Percentiles rank a stretch among this genome's conserved stretches.
phyloP scores from a whole-genome alignment of 2,329 filamentous ascomycete genomes.

The Pseudogymnoascus verrucosus region DNA sequence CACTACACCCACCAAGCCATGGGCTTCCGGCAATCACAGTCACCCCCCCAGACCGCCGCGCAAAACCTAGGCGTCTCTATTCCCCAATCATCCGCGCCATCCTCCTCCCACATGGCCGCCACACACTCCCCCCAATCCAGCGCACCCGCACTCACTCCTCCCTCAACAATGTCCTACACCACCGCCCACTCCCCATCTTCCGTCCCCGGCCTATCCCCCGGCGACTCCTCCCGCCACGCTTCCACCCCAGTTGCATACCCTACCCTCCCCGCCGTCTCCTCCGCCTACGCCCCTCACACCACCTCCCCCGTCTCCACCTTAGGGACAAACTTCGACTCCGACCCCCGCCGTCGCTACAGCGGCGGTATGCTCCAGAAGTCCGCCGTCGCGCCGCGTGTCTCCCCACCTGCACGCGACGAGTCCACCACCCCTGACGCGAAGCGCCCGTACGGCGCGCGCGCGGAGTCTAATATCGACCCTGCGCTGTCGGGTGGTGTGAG shows the following conservation, averaged over 20 bases:
- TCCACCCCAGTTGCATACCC: slow-evolving; percentile 63
- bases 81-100: slow-evolving; percentile 34
- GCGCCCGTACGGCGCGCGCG: slow-evolving; percentile 34
- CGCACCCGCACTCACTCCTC: slow-evolving; percentile 69
- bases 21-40: slow-evolving; percentile 50
- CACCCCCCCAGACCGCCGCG: slow-evolving; percentile 35
- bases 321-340: slow-evolving; percentile 56
- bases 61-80: slow-evolving; percentile 20
- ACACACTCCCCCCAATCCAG: slow-evolving; percentile 47
- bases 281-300: slow-evolving; percentile 60
- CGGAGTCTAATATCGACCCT: slow-evolving; percentile 27
- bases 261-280: slow-evolving; percentile 61
- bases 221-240: slow-evolving; percentile 46
- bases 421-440: slow-evolving; percentile 25
- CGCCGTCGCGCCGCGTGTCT: slow-evolving; percentile 36
- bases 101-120: slow-evolving; percentile 51
- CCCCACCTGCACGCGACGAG: slow-evolving; percentile 21
- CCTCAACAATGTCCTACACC: slow-evolving; percentile 67
- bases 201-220: slow-evolving; percentile 54
- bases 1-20: slow-evolving; percentile 53
- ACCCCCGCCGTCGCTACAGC: slow-evolving; percentile 57
- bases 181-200: slow-evolving; percentile 67
- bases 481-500: slow-evolving; percentile 20
- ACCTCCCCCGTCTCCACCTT: slow-evolving; percentile 61
- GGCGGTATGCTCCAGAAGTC: slow-evolving; percentile 59